Evolutionary conservation across 179 eudicot genomes (phyloP).

Genomic region (Patellifolia procumbens): DNA sequence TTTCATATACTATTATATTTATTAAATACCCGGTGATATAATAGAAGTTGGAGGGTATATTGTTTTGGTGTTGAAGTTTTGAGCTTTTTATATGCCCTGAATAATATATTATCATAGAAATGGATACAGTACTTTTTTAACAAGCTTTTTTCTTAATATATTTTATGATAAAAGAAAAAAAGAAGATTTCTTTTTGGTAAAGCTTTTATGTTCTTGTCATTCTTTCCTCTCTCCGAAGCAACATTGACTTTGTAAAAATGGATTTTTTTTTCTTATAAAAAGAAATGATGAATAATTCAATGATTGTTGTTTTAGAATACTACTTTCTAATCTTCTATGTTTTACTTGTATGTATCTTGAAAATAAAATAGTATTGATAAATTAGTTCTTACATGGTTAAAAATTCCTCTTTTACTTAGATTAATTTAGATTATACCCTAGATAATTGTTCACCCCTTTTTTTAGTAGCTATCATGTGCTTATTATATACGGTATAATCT

Average conservation of each 20-base stretch:
- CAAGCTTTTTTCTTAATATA: neutral
- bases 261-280: neutral
- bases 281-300: too few relatives aligned
- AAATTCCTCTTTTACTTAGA: too few relatives aligned
- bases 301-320: neutral
- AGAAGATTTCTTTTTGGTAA: neutral
- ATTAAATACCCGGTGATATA: too few relatives aligned
- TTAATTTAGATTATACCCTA: too few relatives aligned
- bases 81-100: neutral
- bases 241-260: constrained; percentile 15
- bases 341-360: too few relatives aligned
- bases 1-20: too few relatives aligned
- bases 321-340: neutral
- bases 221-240: neutral
- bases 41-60: neutral
- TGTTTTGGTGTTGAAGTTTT: constrained; percentile 8
- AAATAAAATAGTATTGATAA: too few relatives aligned
- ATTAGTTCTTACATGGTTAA: too few relatives aligned
- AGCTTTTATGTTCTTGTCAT: constrained; percentile 12
- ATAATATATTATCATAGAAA: neutral
- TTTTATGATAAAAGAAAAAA: neutral
- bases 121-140: neutral
- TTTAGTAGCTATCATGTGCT: too few relatives aligned
- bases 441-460: too few relatives aligned
- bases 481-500: too few relatives aligned